Conservation (phyloP, 2,329 filamentous ascomycete genomes). For the Nigrospora osmanthi region DNA sequence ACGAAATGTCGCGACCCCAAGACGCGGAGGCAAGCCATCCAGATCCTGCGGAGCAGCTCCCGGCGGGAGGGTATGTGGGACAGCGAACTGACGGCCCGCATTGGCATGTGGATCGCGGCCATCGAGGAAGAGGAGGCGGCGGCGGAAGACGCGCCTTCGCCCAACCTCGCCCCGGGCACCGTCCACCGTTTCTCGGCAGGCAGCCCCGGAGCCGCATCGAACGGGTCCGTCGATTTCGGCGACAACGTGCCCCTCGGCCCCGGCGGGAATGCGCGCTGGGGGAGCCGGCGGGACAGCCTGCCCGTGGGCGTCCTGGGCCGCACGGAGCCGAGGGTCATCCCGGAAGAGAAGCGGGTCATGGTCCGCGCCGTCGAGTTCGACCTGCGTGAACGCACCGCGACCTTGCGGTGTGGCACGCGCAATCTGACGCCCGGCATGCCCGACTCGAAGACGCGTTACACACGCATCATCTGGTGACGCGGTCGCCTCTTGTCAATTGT, state of each 20-base stretch:
- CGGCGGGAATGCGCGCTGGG: constrained; percentile 36
- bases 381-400: constrained; percentile 40
- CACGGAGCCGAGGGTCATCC: constrained; percentile 26
- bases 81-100: constrained; percentile 47
- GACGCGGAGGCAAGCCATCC: constrained; percentile 52
- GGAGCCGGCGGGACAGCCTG: constrained; percentile 16
- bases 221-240: constrained; percentile 24
- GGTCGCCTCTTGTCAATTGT: neutral
- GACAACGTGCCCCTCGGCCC: constrained; percentile 28
- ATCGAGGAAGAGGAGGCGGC: constrained; percentile 42
- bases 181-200: constrained; percentile 14
- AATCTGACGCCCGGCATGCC: constrained; percentile 36
- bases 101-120: constrained; percentile 46
- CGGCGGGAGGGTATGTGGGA: constrained; percentile 66
- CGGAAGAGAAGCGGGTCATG: constrained; percentile 48
- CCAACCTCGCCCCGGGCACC: constrained; percentile 19
- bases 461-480: constrained; percentile 37
- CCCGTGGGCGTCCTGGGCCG: constrained; percentile 8
- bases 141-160: constrained; percentile 8
- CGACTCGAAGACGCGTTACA: constrained; percentile 39
- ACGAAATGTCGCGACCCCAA: constrained; percentile 55
- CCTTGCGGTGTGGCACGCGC: constrained; percentile 45
- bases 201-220: constrained; percentile 13
- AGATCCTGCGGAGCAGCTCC: constrained; percentile 50
- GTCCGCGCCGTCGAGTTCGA: constrained; percentile 50